Base-by-base conservation (phyloP, 345 rosid species). In the Pugionium cornutum region DNA sequence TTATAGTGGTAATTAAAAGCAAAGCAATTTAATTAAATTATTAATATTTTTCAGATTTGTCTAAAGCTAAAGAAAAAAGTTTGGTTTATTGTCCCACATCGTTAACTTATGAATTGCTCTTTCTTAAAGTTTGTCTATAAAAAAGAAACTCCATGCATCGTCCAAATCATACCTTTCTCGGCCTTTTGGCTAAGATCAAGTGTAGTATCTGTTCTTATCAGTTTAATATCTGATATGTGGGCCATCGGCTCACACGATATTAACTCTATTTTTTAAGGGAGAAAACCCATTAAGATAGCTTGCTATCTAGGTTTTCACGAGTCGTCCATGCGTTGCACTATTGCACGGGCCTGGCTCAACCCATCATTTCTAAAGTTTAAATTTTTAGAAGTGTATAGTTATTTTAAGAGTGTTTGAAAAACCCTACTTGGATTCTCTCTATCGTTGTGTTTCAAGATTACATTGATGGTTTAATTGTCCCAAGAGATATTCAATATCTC, bases 141-240 rank as follows among this genome's bases (percentile, higher is more conserved):
- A 65, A 1, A 0, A 0, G 35, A 47, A 58, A 49, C 35, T 50
- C 2, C 29, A 45, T 35, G 9, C 18, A 0, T 2, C 0, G 0
- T 1, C 0, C n/a, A 29, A 42, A 0, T 69, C 80, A 82, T 75
- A 75, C 81, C 86, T 82, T 80, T 82, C 86, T 82, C 82, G 82
- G 83, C 86, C 86, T 82, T 82, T 82, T 82, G 86, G 86, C 82
- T 82, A 80, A 82, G 86, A 82, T 80, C 83, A 80, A 82, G 80
- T 80, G 83, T 82, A 80, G 80, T 82, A 80, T 77, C 79, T 82
- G 82, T 82, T 80, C 82, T 82, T 82, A 80, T 80, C 82, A 75
- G 80, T 80, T 77, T 82, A 80, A 80, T 82, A 82, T 82, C 81
- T 82, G 83, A 82, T 82, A 82, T 65, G 78, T 53, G 71, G 72